Percentiles rank a stretch among this genome's conserved stretches.
Evolutionary conservation across 129 eudicot genomes (phyloP).

Genomic region (Lactuca saligna): DNA sequence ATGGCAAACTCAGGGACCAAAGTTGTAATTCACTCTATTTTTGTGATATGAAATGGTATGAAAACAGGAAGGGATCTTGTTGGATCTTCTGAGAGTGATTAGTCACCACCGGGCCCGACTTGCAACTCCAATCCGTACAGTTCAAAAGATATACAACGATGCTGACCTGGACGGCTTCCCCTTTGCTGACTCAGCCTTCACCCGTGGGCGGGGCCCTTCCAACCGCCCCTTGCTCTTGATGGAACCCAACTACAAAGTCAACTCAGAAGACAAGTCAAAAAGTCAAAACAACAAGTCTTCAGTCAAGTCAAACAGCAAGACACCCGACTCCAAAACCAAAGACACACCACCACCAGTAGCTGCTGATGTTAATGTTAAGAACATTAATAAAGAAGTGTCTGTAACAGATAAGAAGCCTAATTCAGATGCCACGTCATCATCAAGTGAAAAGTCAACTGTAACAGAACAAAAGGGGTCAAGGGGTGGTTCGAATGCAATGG

Average conservation of each 20-base stretch:
- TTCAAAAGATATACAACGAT: slow-evolving; percentile 70
- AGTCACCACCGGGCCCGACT: slow-evolving; percentile 92
- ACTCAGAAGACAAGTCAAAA: slow-evolving; percentile 77
- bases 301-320: slow-evolving; percentile 36
- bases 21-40: neutral
- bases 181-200: slow-evolving; percentile 61
- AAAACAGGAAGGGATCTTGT: slow-evolving; percentile 80
- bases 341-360: slow-evolving; percentile 27
- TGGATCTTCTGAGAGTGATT: slow-evolving; percentile 89
- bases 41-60: neutral
- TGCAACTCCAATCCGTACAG: slow-evolving; percentile 96
- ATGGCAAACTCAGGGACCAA: neutral
- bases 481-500: slow-evolving; percentile 29
- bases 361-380: slow-evolving; percentile 29
- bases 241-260: slow-evolving; percentile 75
- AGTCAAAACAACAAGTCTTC: slow-evolving; percentile 44
- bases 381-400: slow-evolving; percentile 27
- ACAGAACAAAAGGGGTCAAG: slow-evolving; percentile 40
- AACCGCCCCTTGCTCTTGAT: slow-evolving; percentile 66
- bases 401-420: slow-evolving; percentile 34
- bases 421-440: slow-evolving; percentile 8
- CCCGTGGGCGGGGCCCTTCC: slow-evolving; percentile 54
- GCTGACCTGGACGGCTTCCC: slow-evolving; percentile 71
- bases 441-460: too few relatives aligned
- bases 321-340: slow-evolving; percentile 49